Conservation (phyloP, 2,329 filamentous ascomycete species). For the Ophiostoma perfectum region DNA sequence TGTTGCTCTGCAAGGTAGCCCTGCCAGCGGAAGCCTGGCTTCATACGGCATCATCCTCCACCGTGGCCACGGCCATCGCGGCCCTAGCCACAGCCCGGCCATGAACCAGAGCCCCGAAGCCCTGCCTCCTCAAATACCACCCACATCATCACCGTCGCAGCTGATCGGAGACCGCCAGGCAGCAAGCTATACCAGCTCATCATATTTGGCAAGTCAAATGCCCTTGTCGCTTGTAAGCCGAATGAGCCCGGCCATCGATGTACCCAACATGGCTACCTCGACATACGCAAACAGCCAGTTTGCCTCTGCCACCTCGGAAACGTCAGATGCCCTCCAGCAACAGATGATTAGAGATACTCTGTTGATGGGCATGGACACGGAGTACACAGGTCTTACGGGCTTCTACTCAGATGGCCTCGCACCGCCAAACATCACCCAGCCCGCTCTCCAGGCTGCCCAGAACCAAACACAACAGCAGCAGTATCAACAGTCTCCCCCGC, state of each 20-base stretch:
- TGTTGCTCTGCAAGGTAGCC: constrained; percentile 45
- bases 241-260: not conserved
- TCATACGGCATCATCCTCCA: constrained; percentile 47
- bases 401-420: constrained; percentile 9
- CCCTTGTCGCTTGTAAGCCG: not conserved
- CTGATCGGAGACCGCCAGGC: not conserved
- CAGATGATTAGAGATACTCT: not conserved
- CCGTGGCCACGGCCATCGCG: constrained; percentile 27
- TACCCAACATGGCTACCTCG: not conserved
- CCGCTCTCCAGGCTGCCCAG: not conserved
- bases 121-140: constrained; percentile 32
- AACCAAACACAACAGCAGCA: constrained; percentile 22
- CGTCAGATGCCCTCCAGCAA: not conserved
- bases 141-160: constrained; percentile 36
- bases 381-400: not conserved
- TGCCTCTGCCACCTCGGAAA: not conserved
- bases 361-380: constrained; percentile 3
- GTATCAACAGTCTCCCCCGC: constrained; percentile 18
- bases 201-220: not conserved
- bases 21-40: constrained; percentile 46
- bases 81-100: constrained; percentile 32
- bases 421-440: not conserved
- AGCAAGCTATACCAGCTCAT: not conserved
- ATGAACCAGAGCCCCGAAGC: constrained; percentile 29
- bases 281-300: not conserved